These are phyloP conservation scores for Thalassiosira hispida DNA, from an alignment of 352 stramenopile genomes.

Conservation along the genomic window DNA sequence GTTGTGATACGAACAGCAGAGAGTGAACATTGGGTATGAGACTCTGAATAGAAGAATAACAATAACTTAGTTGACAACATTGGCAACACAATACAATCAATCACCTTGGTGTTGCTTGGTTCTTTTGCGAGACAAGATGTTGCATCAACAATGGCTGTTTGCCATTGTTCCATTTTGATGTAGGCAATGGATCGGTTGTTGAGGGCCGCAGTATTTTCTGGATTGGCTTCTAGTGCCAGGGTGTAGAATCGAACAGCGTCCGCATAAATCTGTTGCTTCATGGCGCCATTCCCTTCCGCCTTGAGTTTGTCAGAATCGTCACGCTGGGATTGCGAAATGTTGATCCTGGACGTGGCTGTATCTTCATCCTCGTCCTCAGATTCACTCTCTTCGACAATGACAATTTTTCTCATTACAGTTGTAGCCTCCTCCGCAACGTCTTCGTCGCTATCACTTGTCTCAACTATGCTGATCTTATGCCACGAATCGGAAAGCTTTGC, in stretches of 20 bases:
- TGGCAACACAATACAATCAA: too few relatives aligned
- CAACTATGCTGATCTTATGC: slow-evolving; percentile 34
- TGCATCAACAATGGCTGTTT: slow-evolving; percentile 32
- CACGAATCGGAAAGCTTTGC: slow-evolving; percentile 15
- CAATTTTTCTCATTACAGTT: slow-evolving; percentile 13
- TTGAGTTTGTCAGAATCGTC: slow-evolving; percentile 26
- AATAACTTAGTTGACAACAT: too few relatives aligned
- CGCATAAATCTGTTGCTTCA: slow-evolving; percentile 14
- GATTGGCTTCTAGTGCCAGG: slow-evolving; percentile 23
- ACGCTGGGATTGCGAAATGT: neutral
- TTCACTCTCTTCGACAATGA: slow-evolving; percentile 5
- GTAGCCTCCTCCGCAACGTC: slow-evolving; percentile 32
- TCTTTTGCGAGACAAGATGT: slow-evolving; percentile 12
- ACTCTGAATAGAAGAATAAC: too few relatives aligned
- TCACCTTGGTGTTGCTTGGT: slow-evolving; percentile 37
- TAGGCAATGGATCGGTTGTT: slow-evolving; percentile 44
- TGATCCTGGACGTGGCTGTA: neutral
- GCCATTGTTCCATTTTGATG: slow-evolving; percentile 22
- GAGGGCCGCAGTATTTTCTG: slow-evolving; percentile 14
- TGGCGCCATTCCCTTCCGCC: slow-evolving; percentile 47
- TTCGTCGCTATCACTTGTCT: slow-evolving; percentile 24
- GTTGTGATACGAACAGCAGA: too few relatives aligned
- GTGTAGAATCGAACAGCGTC: slow-evolving; percentile 38
- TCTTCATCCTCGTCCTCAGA: neutral
- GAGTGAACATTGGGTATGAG: too few relatives aligned